Base-by-base conservation (phyloP, 768 basidiomycete species). In the Termitomyces sp. region DNA sequence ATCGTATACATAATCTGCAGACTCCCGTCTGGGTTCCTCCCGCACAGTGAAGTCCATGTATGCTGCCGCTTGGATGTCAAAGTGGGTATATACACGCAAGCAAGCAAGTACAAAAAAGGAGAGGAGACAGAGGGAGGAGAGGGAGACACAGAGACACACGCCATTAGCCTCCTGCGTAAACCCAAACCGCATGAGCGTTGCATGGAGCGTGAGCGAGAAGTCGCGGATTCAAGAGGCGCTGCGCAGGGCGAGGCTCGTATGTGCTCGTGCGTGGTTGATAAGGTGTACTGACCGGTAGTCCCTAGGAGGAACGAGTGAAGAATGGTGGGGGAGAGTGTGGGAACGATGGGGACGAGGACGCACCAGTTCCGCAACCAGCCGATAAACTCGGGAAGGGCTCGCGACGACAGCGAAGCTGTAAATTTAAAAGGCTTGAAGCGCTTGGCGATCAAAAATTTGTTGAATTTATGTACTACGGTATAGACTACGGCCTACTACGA, bases 1-100 rank as follows among this genome's bases (percentile, higher is more conserved):
- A 97, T 98, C 32, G 93, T 96, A 68, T 95, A 95, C 95, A 98
- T 94, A 66, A 96, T 98, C 70, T 98, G 94, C 24, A 98, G 72
- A 43, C 91, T 92, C 2, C 95, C 95, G 67, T 98, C 94, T 1
- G 86, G 81, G 68, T 95, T 95, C 76, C 87, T 88, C 67, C 93
- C 73, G 64, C 88, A 80, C 66, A 97, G 69, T 95, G 71, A 95
- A 96, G 59, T 93, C 91, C 82, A 95, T 88, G 69, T 89, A 97
- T 3, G 87, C 93, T 88, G 65, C 43, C 3, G 63, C n/a, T n/a
- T n/a, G n/a, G n/a, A n/a, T n/a, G n/a, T n/a, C n/a, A n/a, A n/a
- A n/a, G n/a, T n/a, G n/a, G n/a, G n/a, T n/a, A n/a, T n/a, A n/a
- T n/a, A n/a, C n/a, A n/a, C n/a, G n/a, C n/a, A n/a, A 26, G 57